Percentiles rank a stretch among this genome's conserved stretches.
These are phyloP conservation scores for Colletotrichum spinosum DNA, from an alignment of 2,329 filamentous ascomycete genomes.

Conservation along the genomic window DNA sequence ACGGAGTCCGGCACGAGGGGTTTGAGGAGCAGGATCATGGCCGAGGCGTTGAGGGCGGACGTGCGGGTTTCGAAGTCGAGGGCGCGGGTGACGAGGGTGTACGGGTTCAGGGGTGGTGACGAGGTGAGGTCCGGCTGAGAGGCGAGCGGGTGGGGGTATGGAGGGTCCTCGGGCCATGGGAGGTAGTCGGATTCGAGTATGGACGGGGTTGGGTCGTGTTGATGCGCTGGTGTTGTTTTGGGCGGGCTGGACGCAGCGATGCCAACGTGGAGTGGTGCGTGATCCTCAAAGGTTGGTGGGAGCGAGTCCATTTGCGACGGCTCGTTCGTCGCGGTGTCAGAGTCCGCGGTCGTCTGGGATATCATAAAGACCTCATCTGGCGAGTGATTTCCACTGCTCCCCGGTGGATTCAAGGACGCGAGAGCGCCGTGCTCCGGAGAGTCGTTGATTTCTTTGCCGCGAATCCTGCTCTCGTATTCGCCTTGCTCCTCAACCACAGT, in stretches of 20 bases:
- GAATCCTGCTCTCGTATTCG: conserved; percentile 60
- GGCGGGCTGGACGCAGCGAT: conserved; percentile 41
- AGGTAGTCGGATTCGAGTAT: conserved; percentile 70
- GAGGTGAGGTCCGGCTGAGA: conserved; percentile 16
- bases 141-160: conserved; percentile 61
- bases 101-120: conserved; percentile 64
- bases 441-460: conserved; percentile 51
- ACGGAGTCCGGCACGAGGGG: conserved; percentile 66
- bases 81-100: conserved; percentile 63
- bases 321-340: conserved; percentile 47
- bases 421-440: conserved; percentile 34
- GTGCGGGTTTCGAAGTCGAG: conserved; percentile 67
- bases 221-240: conserved; percentile 44
- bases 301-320: conserved; percentile 24
- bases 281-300: conserved; percentile 22
- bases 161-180: conserved; percentile 67
- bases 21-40: conserved; percentile 69
- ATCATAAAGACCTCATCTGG: conserved; percentile 56
- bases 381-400: conserved; percentile 42
- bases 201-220: conserved; percentile 53
- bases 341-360: conserved; percentile 57
- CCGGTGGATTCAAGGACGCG: conserved; percentile 4
- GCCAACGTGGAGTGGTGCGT: conserved; percentile 36
- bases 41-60: conserved; percentile 69
- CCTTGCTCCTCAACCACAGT: conserved; percentile 41